phyloP scores from a whole-genome alignment of 2,329 filamentous ascomycete genomes.

The Ascochyta fabae region DNA sequence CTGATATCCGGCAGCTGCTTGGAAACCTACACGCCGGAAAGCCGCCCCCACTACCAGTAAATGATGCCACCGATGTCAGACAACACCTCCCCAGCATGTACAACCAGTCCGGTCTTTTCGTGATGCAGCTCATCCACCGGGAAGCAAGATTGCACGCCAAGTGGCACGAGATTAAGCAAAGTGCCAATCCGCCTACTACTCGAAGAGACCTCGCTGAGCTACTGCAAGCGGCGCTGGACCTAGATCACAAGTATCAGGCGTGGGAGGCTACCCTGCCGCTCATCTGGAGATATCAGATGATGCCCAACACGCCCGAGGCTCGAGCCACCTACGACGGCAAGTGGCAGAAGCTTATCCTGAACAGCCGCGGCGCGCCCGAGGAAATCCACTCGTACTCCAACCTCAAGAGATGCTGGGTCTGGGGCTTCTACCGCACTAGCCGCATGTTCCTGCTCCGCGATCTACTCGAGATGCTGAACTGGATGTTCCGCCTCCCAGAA shows the following conservation, averaged over 20 bases:
- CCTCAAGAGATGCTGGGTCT: slow-evolving; percentile 35
- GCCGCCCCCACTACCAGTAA: slow-evolving; percentile 29
- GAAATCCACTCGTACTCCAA: slow-evolving; percentile 36
- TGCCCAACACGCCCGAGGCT: slow-evolving; percentile 31
- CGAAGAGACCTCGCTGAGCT: slow-evolving; percentile 30
- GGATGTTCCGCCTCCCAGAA: slow-evolving; percentile 37
- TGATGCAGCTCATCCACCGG: slow-evolving; percentile 35
- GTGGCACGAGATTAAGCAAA: slow-evolving; percentile 38
- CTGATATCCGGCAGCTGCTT: slow-evolving; percentile 34
- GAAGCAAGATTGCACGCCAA: slow-evolving; percentile 33
- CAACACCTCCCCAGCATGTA: slow-evolving; percentile 26
- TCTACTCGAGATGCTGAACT: slow-evolving; percentile 39
- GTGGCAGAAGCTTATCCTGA: slow-evolving; percentile 34
- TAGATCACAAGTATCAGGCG: slow-evolving; percentile 34
- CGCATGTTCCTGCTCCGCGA: slow-evolving; percentile 39
- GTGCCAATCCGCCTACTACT: slow-evolving; percentile 19
- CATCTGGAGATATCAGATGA: slow-evolving; percentile 28
- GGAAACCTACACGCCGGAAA: slow-evolving; percentile 36
- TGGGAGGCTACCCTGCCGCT: slow-evolving; percentile 33
- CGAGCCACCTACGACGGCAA: slow-evolving; percentile 28
- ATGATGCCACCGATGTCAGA: slow-evolving; percentile 22
- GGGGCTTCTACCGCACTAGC: slow-evolving; percentile 40
- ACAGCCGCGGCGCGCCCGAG: slow-evolving; percentile 30
- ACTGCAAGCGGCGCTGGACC: slow-evolving; percentile 30
- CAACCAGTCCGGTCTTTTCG: slow-evolving; percentile 26